A percentile compares a stretch with the other conserved stretches of the same genome.
phyloP scores from a whole-genome alignment of 257 asterid genomes.

The Eucommia ulmoides region DNA sequence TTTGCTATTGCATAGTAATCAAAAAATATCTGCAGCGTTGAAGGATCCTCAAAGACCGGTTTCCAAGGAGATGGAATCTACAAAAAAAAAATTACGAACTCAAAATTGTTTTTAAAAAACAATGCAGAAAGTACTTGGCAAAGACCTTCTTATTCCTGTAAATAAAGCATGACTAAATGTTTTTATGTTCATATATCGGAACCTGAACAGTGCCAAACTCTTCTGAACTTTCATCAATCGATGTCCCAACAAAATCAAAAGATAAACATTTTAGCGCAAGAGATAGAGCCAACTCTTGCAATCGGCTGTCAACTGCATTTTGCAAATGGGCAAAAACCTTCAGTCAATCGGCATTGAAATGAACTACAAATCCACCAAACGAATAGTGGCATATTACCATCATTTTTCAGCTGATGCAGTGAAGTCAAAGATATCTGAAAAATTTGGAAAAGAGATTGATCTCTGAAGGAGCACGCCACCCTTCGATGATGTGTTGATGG shows the following conservation, averaged over 20 bases:
- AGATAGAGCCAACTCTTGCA: slow-evolving; percentile 85
- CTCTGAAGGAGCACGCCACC: slow-evolving; percentile 90
- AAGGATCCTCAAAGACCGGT: slow-evolving; percentile 63
- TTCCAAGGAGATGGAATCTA: slow-evolving; percentile 95
- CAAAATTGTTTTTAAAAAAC: slow-evolving; percentile 5
- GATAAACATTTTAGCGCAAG: slow-evolving; percentile 83
- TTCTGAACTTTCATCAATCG: slow-evolving; percentile 95
- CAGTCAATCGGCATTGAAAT: no score
- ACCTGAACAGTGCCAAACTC: slow-evolving; percentile 99
- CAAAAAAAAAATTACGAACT: slow-evolving; percentile 12
- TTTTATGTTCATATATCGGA: no score
- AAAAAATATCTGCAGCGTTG: slow-evolving; percentile 83
- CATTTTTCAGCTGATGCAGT: slow-evolving; percentile 72
- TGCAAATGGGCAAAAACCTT: neutral
- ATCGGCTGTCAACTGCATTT: slow-evolving; percentile 52
- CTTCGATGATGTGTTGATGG: slow-evolving; percentile 94
- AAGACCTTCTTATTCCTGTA: no score
- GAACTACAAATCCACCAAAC: no score
- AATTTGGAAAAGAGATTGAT: slow-evolving; percentile 75
- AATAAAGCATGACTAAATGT: no score
- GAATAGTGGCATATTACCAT: slow-evolving; percentile 36
- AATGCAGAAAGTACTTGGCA: neutral
- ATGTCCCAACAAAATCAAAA: slow-evolving; percentile 91
- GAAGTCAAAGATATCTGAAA: slow-evolving; percentile 93
- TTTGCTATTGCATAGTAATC: slow-evolving; percentile 75